Conservation (phyloP, 2,329 filamentous ascomycete genomes). For the Fusarium vanettenii region DNA sequence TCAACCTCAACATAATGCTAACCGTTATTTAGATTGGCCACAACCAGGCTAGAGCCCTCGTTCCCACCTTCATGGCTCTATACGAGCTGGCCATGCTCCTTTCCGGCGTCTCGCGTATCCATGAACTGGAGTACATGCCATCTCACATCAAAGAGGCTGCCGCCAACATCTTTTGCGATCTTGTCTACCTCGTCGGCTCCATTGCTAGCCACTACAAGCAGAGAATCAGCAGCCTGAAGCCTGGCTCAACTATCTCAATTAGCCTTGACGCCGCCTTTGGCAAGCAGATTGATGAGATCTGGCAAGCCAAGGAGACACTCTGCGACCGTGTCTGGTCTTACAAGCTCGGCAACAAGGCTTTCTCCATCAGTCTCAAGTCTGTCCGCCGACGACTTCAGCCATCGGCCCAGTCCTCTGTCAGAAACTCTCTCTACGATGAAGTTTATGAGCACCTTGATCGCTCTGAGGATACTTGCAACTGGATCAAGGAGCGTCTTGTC, state of each 20-base stretch:
- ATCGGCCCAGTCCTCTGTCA: slow-evolving; percentile 42
- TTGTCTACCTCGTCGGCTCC: slow-evolving; percentile 50
- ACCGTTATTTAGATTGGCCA: slow-evolving; percentile 50
- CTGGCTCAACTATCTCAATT: slow-evolving; percentile 41
- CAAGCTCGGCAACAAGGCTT: slow-evolving; percentile 43
- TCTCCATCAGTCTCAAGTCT: slow-evolving; percentile 41
- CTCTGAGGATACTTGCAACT: slow-evolving; percentile 54
- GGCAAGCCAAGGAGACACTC: slow-evolving; percentile 47
- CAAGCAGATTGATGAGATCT: slow-evolving; percentile 48
- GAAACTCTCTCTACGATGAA: slow-evolving; percentile 47
- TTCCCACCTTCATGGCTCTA: slow-evolving; percentile 53
- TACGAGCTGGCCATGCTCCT: slow-evolving; percentile 54
- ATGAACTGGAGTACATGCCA: slow-evolving; percentile 48
- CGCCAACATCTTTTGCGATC: slow-evolving; percentile 49
- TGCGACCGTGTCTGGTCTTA: slow-evolving; percentile 51
- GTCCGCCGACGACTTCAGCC: slow-evolving; percentile 49
- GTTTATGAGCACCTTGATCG: slow-evolving; percentile 52
- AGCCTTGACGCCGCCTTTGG: slow-evolving; percentile 53
- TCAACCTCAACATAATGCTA: background rate
- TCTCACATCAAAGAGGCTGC: slow-evolving; percentile 47
- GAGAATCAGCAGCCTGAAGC: slow-evolving; percentile 46
- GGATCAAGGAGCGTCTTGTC: slow-evolving; percentile 50
- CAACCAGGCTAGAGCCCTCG: slow-evolving; percentile 50
- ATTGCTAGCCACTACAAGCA: slow-evolving; percentile 51
- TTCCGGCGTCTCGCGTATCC: slow-evolving; percentile 51